Conservation (phyloP, 1,284 basidiomycete species). For the Golubevia sp. region DNA sequence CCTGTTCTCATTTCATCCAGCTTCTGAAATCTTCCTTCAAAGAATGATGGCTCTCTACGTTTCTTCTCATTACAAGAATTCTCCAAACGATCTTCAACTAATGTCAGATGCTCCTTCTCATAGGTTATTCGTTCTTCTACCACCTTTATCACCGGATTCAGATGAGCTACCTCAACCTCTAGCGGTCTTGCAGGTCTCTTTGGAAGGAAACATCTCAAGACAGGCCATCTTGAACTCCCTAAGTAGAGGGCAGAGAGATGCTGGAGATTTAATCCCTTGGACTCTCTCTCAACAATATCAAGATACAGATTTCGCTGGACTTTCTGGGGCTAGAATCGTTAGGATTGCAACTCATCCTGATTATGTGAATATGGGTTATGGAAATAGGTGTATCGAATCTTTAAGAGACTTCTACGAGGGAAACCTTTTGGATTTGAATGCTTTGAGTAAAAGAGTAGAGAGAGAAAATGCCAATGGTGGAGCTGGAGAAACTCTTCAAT, state of each 20-base stretch:
- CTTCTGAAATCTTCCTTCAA: constrained; percentile 94
- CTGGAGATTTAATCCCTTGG: constrained; percentile 99
- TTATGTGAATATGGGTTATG: constrained; percentile 95
- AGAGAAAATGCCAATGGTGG: constrained; percentile 4
- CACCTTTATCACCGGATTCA: constrained; percentile 64
- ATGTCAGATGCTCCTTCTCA: constrained; percentile 96
- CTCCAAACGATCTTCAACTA: constrained; percentile 96
- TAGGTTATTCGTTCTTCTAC: constrained; percentile 91
- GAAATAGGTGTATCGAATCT: constrained; percentile 83
- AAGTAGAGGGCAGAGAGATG: constrained; percentile 76
- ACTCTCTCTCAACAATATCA: constrained; percentile 94
- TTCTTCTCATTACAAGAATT: constrained; percentile 97
- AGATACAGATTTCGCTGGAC: constrained; percentile 87
- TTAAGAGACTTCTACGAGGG: constrained; percentile 90
- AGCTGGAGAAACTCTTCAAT: not conserved
- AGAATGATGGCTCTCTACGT: constrained; percentile 98
- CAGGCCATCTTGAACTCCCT: constrained; percentile 85
- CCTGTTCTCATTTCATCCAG: constrained; percentile 94
- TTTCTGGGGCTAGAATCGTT: constrained; percentile 90
- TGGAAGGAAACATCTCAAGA: constrained; percentile 91
- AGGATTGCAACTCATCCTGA: constrained; percentile 97
- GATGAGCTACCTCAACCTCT: constrained; percentile 68
- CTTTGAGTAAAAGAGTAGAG: constrained; percentile 8
- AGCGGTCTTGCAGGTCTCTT: constrained; percentile 83
- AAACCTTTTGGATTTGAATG: constrained; percentile 78